Evolutionary conservation across 2,329 filamentous ascomycete genomes (phyloP), one percentile per base, ranked within the genome.

Genomic region (Westerdykella aurantiaca): DNA sequence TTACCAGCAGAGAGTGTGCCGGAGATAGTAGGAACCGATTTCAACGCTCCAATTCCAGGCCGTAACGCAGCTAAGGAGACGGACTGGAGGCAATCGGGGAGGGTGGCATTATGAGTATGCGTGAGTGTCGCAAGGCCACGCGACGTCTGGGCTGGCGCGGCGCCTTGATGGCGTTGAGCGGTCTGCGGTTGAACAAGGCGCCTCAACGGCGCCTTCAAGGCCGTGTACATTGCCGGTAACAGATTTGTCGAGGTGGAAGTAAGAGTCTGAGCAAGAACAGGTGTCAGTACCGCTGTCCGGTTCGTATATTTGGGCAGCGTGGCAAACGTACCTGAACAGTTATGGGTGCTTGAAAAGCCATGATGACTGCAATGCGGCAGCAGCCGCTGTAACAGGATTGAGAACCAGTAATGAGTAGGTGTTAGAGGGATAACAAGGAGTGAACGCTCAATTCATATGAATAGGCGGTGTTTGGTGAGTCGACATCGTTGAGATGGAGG

Each of bases 281-380:
- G 23, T 31, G 47, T 61, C 34, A 60, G 53, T 41, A 52, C 22
- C 47, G 39, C 41, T 46, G n/a, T 21, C 39, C 48, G 45, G 45
- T 53, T 48, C 52, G 48, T 48, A 45, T 48, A 43, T 52, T 43
- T 52, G 49, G 38, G 38, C 11, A 43, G 41, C 52, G 61, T 63
- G 58, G 61, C 61, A 51, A 49, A 59, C 72, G 55, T 61, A 77
- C 74, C 55, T 72, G 72, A 49, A 72, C 58, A 49, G 67, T 67
- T 53, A 72, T 61, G 51, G 73, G 68, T 54, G 70, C 65, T 61
- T 74, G 72, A 56, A 76, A 74, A 60, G 74, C 74, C 76, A 77
- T 78, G 58, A 47, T 70, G 55, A 48, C 31, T 34, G 41, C 22
- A 25, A 31, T 45, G 63, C 63, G 63, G 63, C 61, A 52, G 48